Conservation (phyloP, 2,329 filamentous ascomycete species). For the Blastomyces emzantsi region DNA sequence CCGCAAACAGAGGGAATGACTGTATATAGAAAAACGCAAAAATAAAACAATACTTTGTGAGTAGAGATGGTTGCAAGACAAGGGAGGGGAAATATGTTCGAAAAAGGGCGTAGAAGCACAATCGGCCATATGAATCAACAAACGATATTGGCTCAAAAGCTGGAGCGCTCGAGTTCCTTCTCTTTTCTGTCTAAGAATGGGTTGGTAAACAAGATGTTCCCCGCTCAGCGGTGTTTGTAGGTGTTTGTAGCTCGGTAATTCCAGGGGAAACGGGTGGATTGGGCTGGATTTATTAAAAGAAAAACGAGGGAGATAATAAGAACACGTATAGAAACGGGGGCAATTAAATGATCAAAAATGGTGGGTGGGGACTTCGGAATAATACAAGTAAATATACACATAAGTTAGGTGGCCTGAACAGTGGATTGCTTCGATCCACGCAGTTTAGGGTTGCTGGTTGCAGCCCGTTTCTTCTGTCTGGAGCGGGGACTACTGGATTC, state of each 20-base stretch:
- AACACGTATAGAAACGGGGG: conserved; percentile 9
- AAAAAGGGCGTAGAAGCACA: background rate
- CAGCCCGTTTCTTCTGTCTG: conserved; percentile 39
- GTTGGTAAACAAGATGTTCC: background rate
- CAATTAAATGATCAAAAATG: conserved; percentile 11
- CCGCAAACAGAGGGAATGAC: conserved; percentile 17
- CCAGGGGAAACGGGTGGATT: background rate
- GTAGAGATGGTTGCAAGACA: background rate
- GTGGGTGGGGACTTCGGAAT: background rate
- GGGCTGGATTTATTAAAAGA: background rate
- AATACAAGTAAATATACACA: conserved; percentile 1
- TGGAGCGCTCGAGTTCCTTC: background rate
- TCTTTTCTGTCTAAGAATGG: background rate
- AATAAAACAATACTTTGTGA: conserved; percentile 4
- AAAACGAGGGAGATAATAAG: conserved; percentile 1
- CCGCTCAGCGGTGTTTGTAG: conserved; percentile 1
- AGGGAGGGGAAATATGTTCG: background rate
- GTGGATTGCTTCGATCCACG: conserved; percentile 35
- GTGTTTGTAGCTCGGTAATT: background rate
- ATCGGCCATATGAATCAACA: background rate
- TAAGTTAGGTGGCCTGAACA: conserved; percentile 22
- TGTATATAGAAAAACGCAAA: conserved; percentile 4
- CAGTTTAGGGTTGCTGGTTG: conserved; percentile 37
- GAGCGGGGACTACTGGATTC: conserved; percentile 34
- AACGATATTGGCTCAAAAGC: background rate